A percentile compares a stretch with the other conserved stretches of the same genome.
Evolutionary conservation across 1,284 basidiomycete genomes (phyloP).

Genomic region (Trichosporon faecale): DNA sequence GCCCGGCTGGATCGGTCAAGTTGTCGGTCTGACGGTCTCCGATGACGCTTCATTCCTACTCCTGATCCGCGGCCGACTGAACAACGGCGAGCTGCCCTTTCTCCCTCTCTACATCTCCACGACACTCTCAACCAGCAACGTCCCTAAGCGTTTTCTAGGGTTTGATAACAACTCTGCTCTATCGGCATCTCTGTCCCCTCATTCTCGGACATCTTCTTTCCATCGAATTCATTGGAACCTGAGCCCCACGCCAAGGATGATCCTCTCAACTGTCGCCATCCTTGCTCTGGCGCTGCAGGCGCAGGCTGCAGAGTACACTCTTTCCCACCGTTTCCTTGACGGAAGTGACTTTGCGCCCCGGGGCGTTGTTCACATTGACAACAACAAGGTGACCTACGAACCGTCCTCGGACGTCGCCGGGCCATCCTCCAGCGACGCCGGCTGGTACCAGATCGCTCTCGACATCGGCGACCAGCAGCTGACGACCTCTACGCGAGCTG

Average conservation of each 20-base stretch:
- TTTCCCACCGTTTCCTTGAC: slow-evolving; percentile 23
- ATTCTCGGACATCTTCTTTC: too few species aligned
- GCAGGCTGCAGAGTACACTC: slow-evolving; percentile 19
- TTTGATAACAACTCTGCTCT: too few species aligned
- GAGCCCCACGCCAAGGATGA: background rate
- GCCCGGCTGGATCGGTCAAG: background rate
- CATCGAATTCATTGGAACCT: too few species aligned
- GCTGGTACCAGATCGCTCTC: slow-evolving; percentile 29
- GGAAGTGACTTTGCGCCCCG: slow-evolving; percentile 16
- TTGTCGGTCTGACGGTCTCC: background rate
- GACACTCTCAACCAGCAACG: background rate
- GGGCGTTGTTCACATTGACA: slow-evolving; percentile 17
- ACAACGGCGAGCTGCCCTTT: background rate
- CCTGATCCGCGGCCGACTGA: too few species aligned
- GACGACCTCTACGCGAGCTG: slow-evolving; percentile 20
- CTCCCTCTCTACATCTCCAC: background rate
- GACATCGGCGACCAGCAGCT: slow-evolving; percentile 17
- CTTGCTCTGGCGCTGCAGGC: slow-evolving; percentile 14
- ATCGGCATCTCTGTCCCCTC: too few species aligned
- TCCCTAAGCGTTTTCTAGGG: too few species aligned
- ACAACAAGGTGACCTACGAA: slow-evolving; percentile 6
- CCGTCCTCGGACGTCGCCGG: background rate
- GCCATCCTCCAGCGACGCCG: background rate
- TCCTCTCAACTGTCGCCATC: slow-evolving; percentile 12
- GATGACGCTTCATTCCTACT: background rate